A percentile compares a stretch with the other conserved stretches of the same genome.
Conservation (phyloP, 345 rosid genomes). For the Syzygium grande region DNA sequence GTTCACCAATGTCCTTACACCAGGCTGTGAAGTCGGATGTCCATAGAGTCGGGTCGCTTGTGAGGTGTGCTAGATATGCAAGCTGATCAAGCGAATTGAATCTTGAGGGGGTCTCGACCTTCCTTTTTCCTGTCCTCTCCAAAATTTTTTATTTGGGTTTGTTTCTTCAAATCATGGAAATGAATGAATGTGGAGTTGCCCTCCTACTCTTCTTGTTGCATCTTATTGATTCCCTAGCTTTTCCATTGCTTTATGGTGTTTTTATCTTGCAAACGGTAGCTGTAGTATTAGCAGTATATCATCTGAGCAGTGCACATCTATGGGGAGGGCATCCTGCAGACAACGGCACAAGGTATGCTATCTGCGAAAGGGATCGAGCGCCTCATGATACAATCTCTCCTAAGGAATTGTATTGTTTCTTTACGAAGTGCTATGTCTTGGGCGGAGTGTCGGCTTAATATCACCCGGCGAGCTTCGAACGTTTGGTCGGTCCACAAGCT, state of each 20-base stretch:
- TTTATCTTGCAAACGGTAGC: not conserved
- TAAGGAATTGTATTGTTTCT: fast-evolving
- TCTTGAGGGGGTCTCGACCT: not conserved
- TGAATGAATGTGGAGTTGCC: not conserved
- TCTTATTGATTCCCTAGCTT: not conserved
- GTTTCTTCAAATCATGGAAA: not conserved
- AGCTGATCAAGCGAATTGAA: not conserved
- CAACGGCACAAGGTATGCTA: fast-evolving
- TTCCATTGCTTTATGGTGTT: not conserved
- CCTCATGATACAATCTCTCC: too few species aligned
- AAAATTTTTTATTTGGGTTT: not conserved
- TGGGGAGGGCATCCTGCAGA: not conserved
- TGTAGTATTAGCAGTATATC: not conserved
- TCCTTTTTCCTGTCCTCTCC: not conserved
- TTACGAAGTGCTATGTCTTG: not conserved
- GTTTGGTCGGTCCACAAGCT: not conserved
- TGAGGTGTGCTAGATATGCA: not conserved
- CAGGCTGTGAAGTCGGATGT: not conserved
- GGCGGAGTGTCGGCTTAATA: not conserved
- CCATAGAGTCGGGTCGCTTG: not conserved
- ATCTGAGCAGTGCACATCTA: not conserved
- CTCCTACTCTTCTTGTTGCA: not conserved
- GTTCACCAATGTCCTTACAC: not conserved
- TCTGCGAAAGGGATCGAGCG: fast-evolving
- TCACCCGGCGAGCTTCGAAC: not conserved